Evolutionary conservation across 2,329 filamentous ascomycete species (phyloP), one percentile per base, ranked within the genome.

Genomic region (Dothideomycetes sp.): DNA sequence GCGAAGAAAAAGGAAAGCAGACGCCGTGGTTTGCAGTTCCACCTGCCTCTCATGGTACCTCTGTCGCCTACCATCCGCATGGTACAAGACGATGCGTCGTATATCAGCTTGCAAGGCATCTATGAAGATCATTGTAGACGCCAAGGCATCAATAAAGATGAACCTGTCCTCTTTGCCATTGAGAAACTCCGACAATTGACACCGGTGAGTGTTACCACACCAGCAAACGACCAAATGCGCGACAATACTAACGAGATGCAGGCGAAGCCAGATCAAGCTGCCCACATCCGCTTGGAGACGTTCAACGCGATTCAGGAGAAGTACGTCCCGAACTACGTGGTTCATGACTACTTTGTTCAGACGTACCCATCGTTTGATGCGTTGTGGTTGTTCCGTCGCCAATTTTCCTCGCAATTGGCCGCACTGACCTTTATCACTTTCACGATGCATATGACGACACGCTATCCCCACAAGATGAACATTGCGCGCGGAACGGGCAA

Each of bases 401-500:
- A 94, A 49, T 94, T 98, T 65, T 84, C 86, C 16, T 95, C 96
- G 68, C 91, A 98, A 63, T 80, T 94, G 45, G 89, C 91, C 15
- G 79, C 88, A 2, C 73, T 96, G 47, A 94, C 91, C 1, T 98
- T 98, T 66, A 94, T 98, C 83, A 96, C 91, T 3, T 98, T 96
- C 58, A 82, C 95, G 43, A 81, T 99, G 67, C 89, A 89, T 65
- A 96, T 98, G 79, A 86, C 89, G 58, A 86, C 86, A 59, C 84
- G 91, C 19, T 94, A 91, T 61, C 93, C 91, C 4, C 86, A 88
- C 62, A 98, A 98, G 71, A 81, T 96, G 60, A 82, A 84, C 62
- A 93, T 98, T 54, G 82, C 86, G 9, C 81, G 87, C 17, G 75
- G 76, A 19, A 87, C 82, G 4, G 93, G 93, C 48, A 91, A 93